Base-by-base conservation (phyloP, 148 eudicot genomes). In the Nyssa sinensis region DNA sequence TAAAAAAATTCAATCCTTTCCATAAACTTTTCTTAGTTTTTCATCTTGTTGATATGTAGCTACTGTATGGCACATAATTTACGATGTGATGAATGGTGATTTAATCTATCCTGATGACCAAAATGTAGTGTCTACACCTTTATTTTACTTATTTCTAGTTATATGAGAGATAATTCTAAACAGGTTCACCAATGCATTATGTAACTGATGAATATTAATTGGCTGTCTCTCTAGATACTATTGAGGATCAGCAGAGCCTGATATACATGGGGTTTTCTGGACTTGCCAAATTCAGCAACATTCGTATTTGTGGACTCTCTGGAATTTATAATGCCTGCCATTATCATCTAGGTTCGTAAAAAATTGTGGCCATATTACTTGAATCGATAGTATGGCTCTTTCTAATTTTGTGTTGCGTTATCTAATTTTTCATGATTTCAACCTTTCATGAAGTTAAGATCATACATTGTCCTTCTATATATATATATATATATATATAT, bases 211-310 rank as follows among this genome's bases (percentile, higher is more conserved):
- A 35, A 53, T 14, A 30, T 11, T 71, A 34, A 41, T 69, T 63
- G 55, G 25, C 30, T 74, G 12, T 81, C 74, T 63, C 57, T 78
- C 13, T 80, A 95, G 99, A 87, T 95, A 92, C 83, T 95, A 95
- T 77, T 97, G 99, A 81, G 99, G 99, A 84, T 95, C 97, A 97
- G 90, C 86, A 33, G 99, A 97, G 51, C 97, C 97, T 73, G 77
- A 93, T 77, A 95, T 95, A 74, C 93, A 89, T 95, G 82, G 99
- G 97, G 63, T 89, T 88, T 88, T 92, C 97, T 30, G 99, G 99
- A 82, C 87, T 95, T 70, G 83, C 93, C 81, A 95, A 93, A 85
- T 95, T 92, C 82, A 97, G 99, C 34, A 91, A 81, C 70, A 79
- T 95, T 66, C 91, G 99, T 57, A 93, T 95, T 73, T 97, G 97